These are phyloP conservation scores for Lactifluus hygrophoroides DNA, from an alignment of 768 basidiomycete species.

Conservation along the genomic window DNA sequence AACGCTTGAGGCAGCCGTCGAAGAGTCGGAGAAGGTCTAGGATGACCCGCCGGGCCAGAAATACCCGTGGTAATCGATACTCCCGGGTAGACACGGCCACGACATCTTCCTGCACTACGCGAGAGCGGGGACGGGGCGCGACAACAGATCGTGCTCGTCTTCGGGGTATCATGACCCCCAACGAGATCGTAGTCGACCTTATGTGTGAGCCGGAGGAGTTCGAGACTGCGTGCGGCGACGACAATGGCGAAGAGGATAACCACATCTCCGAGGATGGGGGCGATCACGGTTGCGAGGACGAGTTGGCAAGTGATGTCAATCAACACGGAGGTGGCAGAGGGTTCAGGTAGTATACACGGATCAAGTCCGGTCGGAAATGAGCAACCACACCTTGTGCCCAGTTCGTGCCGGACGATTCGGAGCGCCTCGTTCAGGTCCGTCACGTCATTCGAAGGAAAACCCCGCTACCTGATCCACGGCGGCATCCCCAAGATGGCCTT, in stretches of 20 bases:
- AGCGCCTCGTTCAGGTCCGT: slow-evolving; percentile 17
- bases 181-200: slow-evolving; percentile 79
- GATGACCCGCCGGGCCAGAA: background rate
- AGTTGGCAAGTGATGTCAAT: background rate
- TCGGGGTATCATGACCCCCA: slow-evolving; percentile 75
- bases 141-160: slow-evolving; percentile 63
- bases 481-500: slow-evolving; percentile 76
- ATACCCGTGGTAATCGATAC: slow-evolving; percentile 82
- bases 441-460: slow-evolving; percentile 21
- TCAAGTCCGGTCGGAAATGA: background rate
- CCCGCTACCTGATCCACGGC: slow-evolving; percentile 58
- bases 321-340: too few relatives aligned
- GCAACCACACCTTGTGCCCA: background rate
- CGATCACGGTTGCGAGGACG: slow-evolving; percentile 23
- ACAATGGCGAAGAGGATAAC: slow-evolving; percentile 20
- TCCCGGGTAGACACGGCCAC: slow-evolving; percentile 72
- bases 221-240: slow-evolving; percentile 27
- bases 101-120: slow-evolving; percentile 71
- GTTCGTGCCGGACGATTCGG: background rate
- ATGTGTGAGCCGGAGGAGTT: slow-evolving; percentile 69
- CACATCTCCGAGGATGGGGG: slow-evolving; percentile 1
- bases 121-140: slow-evolving; percentile 59
- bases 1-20: slow-evolving; percentile 54
- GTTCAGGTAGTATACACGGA: too few relatives aligned
- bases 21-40: slow-evolving; percentile 50